Evolutionary conservation across 257 asterid species (phyloP).

Genomic region (Ballota nigra): DNA sequence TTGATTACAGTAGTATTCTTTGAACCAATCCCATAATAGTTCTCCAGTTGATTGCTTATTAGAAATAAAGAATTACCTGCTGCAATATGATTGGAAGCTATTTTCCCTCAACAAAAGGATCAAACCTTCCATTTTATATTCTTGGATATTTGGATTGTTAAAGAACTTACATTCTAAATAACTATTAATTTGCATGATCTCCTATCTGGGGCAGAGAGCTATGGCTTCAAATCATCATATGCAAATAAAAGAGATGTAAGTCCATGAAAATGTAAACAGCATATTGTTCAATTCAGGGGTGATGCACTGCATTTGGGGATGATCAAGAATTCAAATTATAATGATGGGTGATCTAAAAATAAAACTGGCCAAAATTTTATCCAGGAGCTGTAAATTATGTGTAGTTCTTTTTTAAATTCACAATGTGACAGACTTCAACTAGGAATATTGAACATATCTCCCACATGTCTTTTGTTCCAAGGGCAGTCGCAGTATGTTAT

Average conservation of each 20-base stretch:
- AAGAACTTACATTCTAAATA: not conserved
- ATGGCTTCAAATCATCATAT: not conserved
- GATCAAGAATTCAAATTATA: not conserved
- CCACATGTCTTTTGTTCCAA: not conserved
- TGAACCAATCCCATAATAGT: not conserved
- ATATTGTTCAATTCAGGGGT: not conserved
- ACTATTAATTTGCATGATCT: not conserved
- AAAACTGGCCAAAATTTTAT: not conserved
- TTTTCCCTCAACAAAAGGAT: not conserved
- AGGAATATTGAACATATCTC: not conserved
- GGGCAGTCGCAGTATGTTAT: not conserved
- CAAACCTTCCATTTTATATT: not conserved
- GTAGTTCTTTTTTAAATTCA: not conserved
- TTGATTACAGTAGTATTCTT: not conserved
- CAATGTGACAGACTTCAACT: not conserved
- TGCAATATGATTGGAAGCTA: not conserved
- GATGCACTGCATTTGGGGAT: not conserved
- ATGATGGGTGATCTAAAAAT: not conserved
- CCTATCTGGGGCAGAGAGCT: not conserved
- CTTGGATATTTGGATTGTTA: not conserved
- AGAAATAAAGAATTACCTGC: not conserved
- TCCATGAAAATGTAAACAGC: not conserved
- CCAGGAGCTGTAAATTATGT: not conserved
- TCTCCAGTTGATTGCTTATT: slow-evolving; percentile 1
- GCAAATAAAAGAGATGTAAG: not conserved